A percentile compares a stretch with the other conserved stretches of the same genome.
Conservation (phyloP, 1,284 basidiomycete species). For the Ceratobasidium sp. region DNA sequence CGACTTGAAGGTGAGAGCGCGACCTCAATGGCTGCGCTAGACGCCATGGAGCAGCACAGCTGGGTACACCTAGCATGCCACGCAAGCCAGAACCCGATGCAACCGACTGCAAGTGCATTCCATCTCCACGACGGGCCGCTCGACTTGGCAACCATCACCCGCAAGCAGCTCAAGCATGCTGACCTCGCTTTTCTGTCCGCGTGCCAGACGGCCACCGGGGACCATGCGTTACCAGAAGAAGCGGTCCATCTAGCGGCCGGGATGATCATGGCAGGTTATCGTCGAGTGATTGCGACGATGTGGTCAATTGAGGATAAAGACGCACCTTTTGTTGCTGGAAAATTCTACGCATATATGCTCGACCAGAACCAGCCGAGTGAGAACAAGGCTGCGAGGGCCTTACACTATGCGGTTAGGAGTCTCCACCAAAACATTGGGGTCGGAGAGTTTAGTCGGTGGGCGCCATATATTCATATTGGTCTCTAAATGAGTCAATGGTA, state of each 20-base stretch:
- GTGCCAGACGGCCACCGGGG: conserved; percentile 26
- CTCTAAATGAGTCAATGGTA: too few relatives aligned
- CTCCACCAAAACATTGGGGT: too few relatives aligned
- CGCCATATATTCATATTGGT: too few relatives aligned
- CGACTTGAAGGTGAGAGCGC: background rate
- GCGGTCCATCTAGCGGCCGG: conserved; percentile 21
- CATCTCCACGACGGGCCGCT: conserved; percentile 15
- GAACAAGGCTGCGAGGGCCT: too few relatives aligned
- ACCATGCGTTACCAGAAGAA: conserved; percentile 19
- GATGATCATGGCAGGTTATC: conserved; percentile 26
- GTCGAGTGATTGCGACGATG: background rate
- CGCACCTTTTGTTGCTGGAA: background rate
- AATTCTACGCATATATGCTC: too few relatives aligned
- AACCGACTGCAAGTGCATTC: conserved; percentile 5
- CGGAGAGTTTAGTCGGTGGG: too few relatives aligned
- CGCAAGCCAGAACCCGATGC: conserved; percentile 11
- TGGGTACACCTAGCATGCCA: conserved; percentile 37
- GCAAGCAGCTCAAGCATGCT: background rate
- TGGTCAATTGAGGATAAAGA: conserved; percentile 23
- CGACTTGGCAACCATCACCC: conserved; percentile 20
- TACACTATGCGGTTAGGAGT: too few relatives aligned
- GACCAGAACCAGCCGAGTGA: too few relatives aligned
- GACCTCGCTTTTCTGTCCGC: conserved; percentile 28
- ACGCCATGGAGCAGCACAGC: too few relatives aligned
- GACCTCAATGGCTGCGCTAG: background rate